A percentile compares a stretch with the other conserved stretches of the same genome.
Evolutionary conservation across 1,284 basidiomycete species (phyloP).

Genomic region (Ustilago xerochloae): DNA sequence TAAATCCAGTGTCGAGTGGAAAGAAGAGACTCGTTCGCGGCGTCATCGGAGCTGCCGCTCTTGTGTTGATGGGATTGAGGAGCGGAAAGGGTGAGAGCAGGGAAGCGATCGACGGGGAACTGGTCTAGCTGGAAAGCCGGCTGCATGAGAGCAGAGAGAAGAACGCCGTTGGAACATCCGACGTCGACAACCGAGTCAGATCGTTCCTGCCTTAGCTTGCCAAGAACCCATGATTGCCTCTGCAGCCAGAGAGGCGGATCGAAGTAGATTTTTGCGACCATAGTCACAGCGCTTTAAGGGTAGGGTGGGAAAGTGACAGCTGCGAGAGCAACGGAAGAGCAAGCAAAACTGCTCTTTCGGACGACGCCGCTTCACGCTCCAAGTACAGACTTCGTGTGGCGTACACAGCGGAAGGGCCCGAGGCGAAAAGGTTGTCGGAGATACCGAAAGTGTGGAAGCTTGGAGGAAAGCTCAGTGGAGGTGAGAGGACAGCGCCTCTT

Average conservation of each 20-base stretch:
- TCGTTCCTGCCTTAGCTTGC: slow-evolving; percentile 36
- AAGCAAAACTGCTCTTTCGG: neutral
- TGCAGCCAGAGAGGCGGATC: slow-evolving; percentile 53
- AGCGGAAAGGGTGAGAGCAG: slow-evolving; percentile 25
- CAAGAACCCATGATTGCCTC: slow-evolving; percentile 49
- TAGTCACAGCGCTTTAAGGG: neutral
- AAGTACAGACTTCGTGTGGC: too few relatives aligned
- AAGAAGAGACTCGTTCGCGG: slow-evolving; percentile 18
- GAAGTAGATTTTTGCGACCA: slow-evolving; percentile 48
- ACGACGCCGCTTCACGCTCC: neutral
- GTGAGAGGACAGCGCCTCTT: slow-evolving; percentile 8
- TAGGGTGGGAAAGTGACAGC: neutral
- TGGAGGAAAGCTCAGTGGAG: neutral
- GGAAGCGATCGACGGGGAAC: slow-evolving; percentile 51
- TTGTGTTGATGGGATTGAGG: neutral
- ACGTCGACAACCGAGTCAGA: slow-evolving; percentile 52
- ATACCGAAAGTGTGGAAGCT: neutral
- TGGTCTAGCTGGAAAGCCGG: slow-evolving; percentile 51
- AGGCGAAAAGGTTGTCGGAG: neutral
- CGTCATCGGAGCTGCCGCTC: slow-evolving; percentile 5
- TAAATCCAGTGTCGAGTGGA: slow-evolving; percentile 49
- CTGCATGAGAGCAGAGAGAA: slow-evolving; percentile 50
- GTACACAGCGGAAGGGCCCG: too few relatives aligned
- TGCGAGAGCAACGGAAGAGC: neutral
- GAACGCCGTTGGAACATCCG: slow-evolving; percentile 48